Evolutionary conservation across 306 rosid species (phyloP).

Genomic region (Prunus armeniaca): DNA sequence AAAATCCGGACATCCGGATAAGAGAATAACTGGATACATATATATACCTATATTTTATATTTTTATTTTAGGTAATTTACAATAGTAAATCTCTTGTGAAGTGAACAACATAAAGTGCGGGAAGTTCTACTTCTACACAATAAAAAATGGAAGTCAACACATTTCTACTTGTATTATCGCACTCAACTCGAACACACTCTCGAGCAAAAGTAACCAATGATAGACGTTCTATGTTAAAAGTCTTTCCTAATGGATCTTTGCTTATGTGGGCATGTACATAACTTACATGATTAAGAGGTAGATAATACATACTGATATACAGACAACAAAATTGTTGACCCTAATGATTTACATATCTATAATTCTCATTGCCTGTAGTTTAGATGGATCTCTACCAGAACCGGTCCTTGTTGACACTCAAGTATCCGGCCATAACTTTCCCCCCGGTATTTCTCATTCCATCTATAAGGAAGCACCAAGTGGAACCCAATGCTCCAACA

Average conservation of each 20-base stretch:
- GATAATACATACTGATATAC: not conserved
- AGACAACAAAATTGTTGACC: not conserved
- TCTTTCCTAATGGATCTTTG: not conserved
- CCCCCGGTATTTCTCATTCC: conserved; percentile 99
- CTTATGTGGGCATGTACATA: not conserved
- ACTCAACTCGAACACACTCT: too few relatives aligned
- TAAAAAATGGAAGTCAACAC: too few relatives aligned
- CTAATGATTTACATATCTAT: conserved; percentile 15
- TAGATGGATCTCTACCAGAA: conserved; percentile 58
- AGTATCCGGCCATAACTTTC: conserved; percentile 87
- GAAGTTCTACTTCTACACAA: too few relatives aligned
- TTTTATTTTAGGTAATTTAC: too few relatives aligned
- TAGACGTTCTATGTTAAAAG: not conserved
- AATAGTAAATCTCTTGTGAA: too few relatives aligned
- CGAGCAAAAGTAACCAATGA: not conserved
- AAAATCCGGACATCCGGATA: too few relatives aligned
- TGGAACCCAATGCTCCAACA: conserved; percentile 88
- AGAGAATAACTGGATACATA: too few relatives aligned
- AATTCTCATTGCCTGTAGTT: not conserved
- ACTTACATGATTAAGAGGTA: not conserved
- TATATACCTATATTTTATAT: too few relatives aligned
- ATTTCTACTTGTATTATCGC: too few relatives aligned
- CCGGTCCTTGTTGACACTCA: conserved; percentile 90
- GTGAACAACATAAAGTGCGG: too few relatives aligned
- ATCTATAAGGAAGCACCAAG: conserved; percentile 89